These are phyloP conservation scores for Thalassiosira livingstoniorum DNA, from an alignment of 352 stramenopile species.

Conservation along the genomic window DNA sequence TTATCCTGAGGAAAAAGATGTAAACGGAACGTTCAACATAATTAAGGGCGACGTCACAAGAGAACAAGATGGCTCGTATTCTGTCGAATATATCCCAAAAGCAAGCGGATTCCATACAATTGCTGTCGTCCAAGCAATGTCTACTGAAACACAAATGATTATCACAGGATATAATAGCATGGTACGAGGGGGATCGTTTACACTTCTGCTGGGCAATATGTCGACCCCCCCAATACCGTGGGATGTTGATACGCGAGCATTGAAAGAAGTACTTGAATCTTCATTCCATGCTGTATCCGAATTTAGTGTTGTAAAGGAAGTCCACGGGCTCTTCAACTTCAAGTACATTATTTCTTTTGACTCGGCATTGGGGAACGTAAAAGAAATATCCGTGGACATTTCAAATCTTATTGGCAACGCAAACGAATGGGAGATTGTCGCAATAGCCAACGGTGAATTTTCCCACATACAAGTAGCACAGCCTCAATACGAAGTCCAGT, in stretches of 20 bases:
- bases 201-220: constrained; percentile 84
- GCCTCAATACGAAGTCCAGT: constrained; percentile 74
- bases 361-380: constrained; percentile 86
- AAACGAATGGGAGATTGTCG: constrained; percentile 81
- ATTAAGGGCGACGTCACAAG: constrained; percentile 30
- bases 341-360: constrained; percentile 91
- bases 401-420: constrained; percentile 74
- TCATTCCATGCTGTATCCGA: constrained; percentile 65
- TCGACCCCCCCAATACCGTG: constrained; percentile 84
- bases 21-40: constrained; percentile 42
- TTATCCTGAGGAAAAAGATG: constrained; percentile 57
- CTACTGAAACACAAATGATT: constrained; percentile 88
- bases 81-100: constrained; percentile 87
- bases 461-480: constrained; percentile 70
- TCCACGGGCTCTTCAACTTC: constrained; percentile 69
- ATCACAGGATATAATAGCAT: constrained; percentile 86
- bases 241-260: constrained; percentile 85
- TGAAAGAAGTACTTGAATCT: constrained; percentile 85
- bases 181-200: constrained; percentile 89
- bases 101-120: constrained; percentile 90
- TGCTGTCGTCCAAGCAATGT: constrained; percentile 86
- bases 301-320: constrained; percentile 53
- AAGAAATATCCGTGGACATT: constrained; percentile 78
- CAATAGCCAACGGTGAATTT: constrained; percentile 76
- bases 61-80: constrained; percentile 32